These are phyloP conservation scores for Brassica juncea DNA, from an alignment of 345 rosid species.

Conservation along the genomic window DNA sequence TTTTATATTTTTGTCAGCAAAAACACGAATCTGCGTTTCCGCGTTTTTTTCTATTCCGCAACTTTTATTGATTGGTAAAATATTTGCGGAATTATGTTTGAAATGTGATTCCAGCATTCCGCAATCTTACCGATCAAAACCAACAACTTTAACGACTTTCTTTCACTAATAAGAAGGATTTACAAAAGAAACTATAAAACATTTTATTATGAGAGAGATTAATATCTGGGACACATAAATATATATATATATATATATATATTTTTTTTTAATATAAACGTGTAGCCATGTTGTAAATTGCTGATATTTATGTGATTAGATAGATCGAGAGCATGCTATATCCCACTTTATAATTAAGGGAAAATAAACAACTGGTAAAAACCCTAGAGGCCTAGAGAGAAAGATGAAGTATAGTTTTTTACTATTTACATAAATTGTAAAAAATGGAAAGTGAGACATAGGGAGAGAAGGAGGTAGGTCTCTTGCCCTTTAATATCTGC, in stretches of 20 bases:
- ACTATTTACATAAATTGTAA: neutral
- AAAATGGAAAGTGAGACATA: slow-evolving; percentile 30
- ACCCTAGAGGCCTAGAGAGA: slow-evolving; percentile 2
- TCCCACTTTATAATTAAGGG: neutral
- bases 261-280: neutral
- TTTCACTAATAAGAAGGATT: neutral
- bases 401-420: neutral
- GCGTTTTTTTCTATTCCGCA: too few species aligned
- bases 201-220: neutral
- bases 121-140: too few species aligned
- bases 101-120: too few species aligned
- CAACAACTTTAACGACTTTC: neutral
- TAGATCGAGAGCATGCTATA: neutral
- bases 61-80: too few species aligned
- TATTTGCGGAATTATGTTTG: too few species aligned
- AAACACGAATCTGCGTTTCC: too few species aligned
- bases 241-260: neutral
- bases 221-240: neutral
- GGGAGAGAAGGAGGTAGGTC: slow-evolving; percentile 26
- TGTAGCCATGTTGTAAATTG: neutral
- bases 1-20: too few species aligned
- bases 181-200: neutral
- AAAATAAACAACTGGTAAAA: neutral
- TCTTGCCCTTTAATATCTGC: slow-evolving; percentile 19
- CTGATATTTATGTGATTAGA: slow-evolving; percentile 18